Conservation (phyloP, 2,329 filamentous ascomycete genomes). For the Penicillium sp. region DNA sequence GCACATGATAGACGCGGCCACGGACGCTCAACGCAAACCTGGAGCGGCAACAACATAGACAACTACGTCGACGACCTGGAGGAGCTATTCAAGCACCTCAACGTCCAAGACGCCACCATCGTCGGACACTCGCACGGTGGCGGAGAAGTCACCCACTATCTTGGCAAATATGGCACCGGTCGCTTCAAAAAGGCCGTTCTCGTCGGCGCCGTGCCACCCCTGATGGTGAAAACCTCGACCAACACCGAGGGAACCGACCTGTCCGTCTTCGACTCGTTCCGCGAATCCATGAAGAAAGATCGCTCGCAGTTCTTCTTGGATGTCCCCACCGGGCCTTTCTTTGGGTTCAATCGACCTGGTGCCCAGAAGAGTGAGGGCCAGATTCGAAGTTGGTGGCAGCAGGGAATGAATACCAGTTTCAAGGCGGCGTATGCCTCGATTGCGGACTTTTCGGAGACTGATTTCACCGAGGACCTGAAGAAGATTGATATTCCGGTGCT, state of each 20-base stretch:
- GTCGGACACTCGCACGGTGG: constrained; percentile 47
- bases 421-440: constrained; percentile 45
- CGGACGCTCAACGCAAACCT: constrained; percentile 45
- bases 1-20: constrained; percentile 41
- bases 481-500: constrained; percentile 44
- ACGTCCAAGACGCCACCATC: constrained; percentile 39
- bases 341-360: constrained; percentile 38
- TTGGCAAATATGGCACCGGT: constrained; percentile 39
- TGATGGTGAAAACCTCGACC: constrained; percentile 37
- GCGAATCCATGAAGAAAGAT: constrained; percentile 38
- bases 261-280: constrained; percentile 44
- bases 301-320: constrained; percentile 42
- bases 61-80: constrained; percentile 44
- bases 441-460: constrained; percentile 46
- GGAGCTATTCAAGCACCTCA: constrained; percentile 39
- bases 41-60: constrained; percentile 45
- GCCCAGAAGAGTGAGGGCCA: constrained; percentile 38
- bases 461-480: constrained; percentile 45
- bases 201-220: constrained; percentile 39
- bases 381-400: constrained; percentile 44
- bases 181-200: constrained; percentile 46
- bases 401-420: constrained; percentile 45
- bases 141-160: constrained; percentile 44
- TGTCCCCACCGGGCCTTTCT: constrained; percentile 40
- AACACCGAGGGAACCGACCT: constrained; percentile 41